Evolutionary conservation across 106 monocot species (phyloP).

Genomic region (Hemerocallis citrina): DNA sequence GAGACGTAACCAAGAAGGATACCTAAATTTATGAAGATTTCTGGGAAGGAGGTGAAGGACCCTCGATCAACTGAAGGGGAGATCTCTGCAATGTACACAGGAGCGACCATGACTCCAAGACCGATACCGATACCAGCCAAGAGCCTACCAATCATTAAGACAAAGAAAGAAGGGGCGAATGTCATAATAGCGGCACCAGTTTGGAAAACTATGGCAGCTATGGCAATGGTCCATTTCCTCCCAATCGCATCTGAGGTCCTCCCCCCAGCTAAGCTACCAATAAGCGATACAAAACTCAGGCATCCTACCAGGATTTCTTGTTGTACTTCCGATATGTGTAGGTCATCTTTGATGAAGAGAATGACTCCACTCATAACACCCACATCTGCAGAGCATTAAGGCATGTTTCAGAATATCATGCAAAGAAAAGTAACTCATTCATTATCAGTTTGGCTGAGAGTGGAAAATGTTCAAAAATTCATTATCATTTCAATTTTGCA

Average conservation of each 20-base stretch:
- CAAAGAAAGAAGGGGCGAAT: slow-evolving; percentile 56
- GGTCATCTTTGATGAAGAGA: slow-evolving; percentile 78
- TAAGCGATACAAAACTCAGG: slow-evolving; percentile 73
- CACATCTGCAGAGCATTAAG: slow-evolving; percentile 51
- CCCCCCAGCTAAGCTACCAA: slow-evolving; percentile 82
- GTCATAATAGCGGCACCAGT: slow-evolving; percentile 76
- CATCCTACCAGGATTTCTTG: slow-evolving; percentile 84
- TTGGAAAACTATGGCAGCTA: slow-evolving; percentile 85
- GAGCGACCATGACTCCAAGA: slow-evolving; percentile 89
- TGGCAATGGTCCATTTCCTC: slow-evolving; percentile 92
- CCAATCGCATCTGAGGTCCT: slow-evolving; percentile 74
- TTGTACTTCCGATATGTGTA: slow-evolving; percentile 83
- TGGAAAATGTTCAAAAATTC: neutral
- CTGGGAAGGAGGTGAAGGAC: slow-evolving; percentile 85
- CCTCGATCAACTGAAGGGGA: slow-evolving; percentile 76
- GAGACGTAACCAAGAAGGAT: slow-evolving; percentile 95
- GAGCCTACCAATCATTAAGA: slow-evolving; percentile 76
- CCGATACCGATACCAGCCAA: slow-evolving; percentile 90
- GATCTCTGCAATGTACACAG: slow-evolving; percentile 95
- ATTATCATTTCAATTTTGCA: neutral
- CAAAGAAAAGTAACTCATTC: too few relatives aligned
- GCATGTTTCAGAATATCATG: neutral
- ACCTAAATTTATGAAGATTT: slow-evolving; percentile 90
- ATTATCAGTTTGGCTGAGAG: neutral
- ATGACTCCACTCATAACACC: slow-evolving; percentile 99